Base-by-base conservation (phyloP, 345 rosid genomes). In the Trapa bicornis region DNA sequence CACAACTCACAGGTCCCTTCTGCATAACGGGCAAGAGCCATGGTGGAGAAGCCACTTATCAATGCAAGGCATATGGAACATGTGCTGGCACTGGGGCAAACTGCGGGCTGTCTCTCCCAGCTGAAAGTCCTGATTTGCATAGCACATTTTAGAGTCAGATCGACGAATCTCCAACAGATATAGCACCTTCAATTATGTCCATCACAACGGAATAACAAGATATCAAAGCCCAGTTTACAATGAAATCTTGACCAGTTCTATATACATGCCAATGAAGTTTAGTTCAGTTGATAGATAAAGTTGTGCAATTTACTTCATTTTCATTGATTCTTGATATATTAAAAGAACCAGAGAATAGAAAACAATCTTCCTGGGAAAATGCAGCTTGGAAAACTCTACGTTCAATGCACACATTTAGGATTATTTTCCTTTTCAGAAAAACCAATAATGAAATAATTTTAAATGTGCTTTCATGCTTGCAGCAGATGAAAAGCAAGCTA, bases 21-120 rank as follows among this genome's bases (percentile, higher is more conserved):
- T 86, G 85, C 99, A 95, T 37, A 95, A 70, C 0, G 99, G 99
- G 78, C 97, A 91, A 58, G 99, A 95, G 9, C 87, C 97, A 65
- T 91, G 96, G 70, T 72, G 79, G 38, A 75, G 80, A 50, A 95
- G 96, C 99, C 99, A 95, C 69, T 87, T 85, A 77, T 95, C 99
- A 61, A 91, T 95, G 92, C 99, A 89, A 0, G 93, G 94, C 50
- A 87, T 82, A 78, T 95, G 99, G 81, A 95, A 95, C 96, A 85
- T 77, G 84, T 87, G 99, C 76, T 91, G 91, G 73, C 97, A 95
- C 47, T 95, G 93, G 47, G 97, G 99, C 87, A 95, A 81, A 70
- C 96, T 83, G 76, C 99, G 89, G 39, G 83, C 91, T 0, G 88
- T 91, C 80, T 95, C 97, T 17, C 94, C 89, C 2, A 89, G 84